These are phyloP conservation scores for Lactarius evosmus DNA, from an alignment of 768 basidiomycete species.

Conservation along the genomic window DNA sequence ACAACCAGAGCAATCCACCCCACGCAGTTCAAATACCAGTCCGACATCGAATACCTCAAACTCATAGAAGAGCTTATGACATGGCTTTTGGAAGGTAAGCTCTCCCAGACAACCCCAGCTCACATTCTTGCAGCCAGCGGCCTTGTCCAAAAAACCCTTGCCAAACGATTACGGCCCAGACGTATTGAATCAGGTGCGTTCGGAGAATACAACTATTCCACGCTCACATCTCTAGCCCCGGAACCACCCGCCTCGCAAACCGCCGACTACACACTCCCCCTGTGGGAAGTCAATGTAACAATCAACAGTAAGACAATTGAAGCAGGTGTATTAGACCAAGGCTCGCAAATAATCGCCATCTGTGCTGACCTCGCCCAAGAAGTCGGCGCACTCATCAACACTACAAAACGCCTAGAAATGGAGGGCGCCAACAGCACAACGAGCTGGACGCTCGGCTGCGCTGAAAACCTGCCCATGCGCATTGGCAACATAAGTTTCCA, in stretches of 20 bases:
- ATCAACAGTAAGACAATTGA: not conserved
- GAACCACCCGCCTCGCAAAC: not conserved
- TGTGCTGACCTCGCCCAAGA: too few species aligned
- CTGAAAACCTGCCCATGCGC: not conserved
- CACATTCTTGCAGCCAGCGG: too few species aligned
- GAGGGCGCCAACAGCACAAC: not conserved
- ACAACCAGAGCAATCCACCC: too few species aligned
- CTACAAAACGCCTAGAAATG: too few species aligned
- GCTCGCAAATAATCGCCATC: not conserved
- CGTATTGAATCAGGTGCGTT: too few species aligned
- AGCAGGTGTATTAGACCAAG: not conserved
- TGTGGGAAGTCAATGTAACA: not conserved
- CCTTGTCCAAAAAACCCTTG: too few species aligned
- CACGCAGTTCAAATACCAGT: too few species aligned
- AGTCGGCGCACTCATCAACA: not conserved
- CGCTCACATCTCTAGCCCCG: too few species aligned
- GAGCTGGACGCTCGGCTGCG: not conserved
- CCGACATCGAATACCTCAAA: accelerated
- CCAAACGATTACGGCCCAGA: too few species aligned
- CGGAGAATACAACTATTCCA: too few species aligned
- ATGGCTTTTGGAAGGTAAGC: not conserved
- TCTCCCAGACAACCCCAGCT: too few species aligned
- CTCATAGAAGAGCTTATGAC: not conserved
- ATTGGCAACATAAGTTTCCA: not conserved
- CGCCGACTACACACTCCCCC: not conserved